A percentile compares a stretch with the other conserved stretches of the same genome.
phyloP scores from a whole-genome alignment of 2,329 filamentous ascomycete species.

The Aspergillus vadensis region DNA sequence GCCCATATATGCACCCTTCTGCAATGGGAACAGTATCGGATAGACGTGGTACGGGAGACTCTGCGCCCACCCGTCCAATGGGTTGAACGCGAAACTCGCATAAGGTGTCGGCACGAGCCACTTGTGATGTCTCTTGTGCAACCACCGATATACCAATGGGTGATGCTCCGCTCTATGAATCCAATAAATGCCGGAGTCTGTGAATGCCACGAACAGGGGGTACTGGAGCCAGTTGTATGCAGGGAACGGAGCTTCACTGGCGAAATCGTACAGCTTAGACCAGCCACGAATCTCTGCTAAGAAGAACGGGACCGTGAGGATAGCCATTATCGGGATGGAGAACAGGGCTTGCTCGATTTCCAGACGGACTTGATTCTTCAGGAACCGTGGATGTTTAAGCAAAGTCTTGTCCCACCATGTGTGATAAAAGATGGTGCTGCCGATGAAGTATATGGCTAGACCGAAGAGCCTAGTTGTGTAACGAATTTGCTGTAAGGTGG shows the following conservation, averaged over 20 bases:
- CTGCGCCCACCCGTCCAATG: conserved; percentile 85
- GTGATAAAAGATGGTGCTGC: conserved; percentile 77
- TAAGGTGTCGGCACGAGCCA: conserved; percentile 98
- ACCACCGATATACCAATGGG: conserved; percentile 74
- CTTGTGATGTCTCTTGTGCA: conserved; percentile 98
- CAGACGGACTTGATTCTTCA: conserved; percentile 84
- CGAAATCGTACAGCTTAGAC: conserved; percentile 79
- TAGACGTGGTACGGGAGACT: conserved; percentile 89
- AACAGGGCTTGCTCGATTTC: conserved; percentile 78
- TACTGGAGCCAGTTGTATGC: conserved; percentile 82
- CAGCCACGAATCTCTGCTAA: conserved; percentile 79
- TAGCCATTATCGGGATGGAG: conserved; percentile 77
- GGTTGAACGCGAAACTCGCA: conserved; percentile 91
- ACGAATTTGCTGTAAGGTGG: not conserved
- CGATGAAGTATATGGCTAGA: conserved; percentile 76
- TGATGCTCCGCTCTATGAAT: conserved; percentile 84
- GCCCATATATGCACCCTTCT: conserved; percentile 82
- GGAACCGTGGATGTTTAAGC: conserved; percentile 84
- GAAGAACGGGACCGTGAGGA: conserved; percentile 80
- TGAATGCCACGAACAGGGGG: conserved; percentile 82
- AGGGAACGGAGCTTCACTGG: conserved; percentile 69
- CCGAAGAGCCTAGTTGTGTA: conserved; percentile 72
- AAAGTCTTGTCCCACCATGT: conserved; percentile 90
- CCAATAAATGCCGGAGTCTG: conserved; percentile 86
- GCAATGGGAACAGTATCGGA: conserved; percentile 85